A percentile compares a stretch with the other conserved stretches of the same genome.
Evolutionary conservation across 441 rosid species (phyloP).

Genomic region (Lepidium campestre): DNA sequence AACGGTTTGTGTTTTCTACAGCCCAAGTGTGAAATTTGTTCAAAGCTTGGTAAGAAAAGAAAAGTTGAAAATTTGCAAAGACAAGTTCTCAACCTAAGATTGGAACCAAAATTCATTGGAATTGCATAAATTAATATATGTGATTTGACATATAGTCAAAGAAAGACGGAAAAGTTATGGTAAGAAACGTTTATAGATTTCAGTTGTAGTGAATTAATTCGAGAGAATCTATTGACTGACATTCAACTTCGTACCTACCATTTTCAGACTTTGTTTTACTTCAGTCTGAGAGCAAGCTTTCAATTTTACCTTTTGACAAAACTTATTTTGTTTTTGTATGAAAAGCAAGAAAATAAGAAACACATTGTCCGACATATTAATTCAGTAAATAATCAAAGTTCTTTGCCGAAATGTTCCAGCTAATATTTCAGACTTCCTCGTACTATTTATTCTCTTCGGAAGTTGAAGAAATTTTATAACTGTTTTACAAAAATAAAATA

Average conservation of each 20-base stretch:
- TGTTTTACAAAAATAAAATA: not conserved
- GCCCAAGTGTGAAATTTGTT: not conserved
- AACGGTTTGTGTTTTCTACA: not conserved
- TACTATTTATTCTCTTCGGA: no score
- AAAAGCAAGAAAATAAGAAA: no score
- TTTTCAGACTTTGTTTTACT: no score
- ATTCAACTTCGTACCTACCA: not conserved
- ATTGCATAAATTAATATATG: not conserved
- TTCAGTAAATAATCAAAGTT: no score
- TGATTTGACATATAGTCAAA: not conserved
- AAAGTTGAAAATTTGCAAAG: not conserved
- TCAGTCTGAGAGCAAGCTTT: no score
- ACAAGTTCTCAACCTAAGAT: not conserved
- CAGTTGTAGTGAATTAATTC: not conserved
- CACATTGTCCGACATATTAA: no score
- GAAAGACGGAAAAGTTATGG: not conserved
- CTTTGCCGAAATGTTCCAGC: no score
- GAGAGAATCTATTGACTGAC: not conserved
- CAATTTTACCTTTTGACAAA: no score
- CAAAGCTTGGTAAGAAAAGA: not conserved
- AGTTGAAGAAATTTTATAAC: not conserved
- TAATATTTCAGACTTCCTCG: no score
- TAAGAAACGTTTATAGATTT: not conserved
- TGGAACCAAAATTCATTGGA: not conserved
- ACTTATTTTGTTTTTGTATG: no score